Base-by-base conservation (phyloP, 1,139 yeast genomes). In the Neolecta irregularis region DNA sequence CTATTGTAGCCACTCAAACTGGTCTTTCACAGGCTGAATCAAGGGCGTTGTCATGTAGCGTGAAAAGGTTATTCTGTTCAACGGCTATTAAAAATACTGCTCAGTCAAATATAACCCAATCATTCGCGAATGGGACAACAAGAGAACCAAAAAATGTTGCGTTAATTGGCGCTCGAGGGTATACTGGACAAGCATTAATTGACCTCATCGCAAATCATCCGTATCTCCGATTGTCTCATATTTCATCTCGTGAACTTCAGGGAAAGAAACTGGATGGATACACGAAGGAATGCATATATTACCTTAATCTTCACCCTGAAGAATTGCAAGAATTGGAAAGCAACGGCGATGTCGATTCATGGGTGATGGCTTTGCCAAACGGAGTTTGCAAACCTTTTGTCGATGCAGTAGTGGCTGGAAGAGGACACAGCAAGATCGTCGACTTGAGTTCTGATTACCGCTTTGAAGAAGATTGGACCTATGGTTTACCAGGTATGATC, bases 341-440 rank as follows among this genome's bases (percentile, higher is more conserved):
- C 46, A 63, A 71, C 31, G 72, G 74, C 32, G 80, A 72, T 37
- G 80, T 88, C 38, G 98, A 91, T 51, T 75, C 85, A 40, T 88
- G 99, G 98, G 93, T 91, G 25, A 88, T 91, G 98, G 98, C 98
- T 2, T 67, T 91, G 50, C 98, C 99, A 44, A 88, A 88, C 54
- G 95, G 95, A 37, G 95, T 88, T 32, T 88, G 96, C 61, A 78
- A 78, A 60, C 96, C 98, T 38, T 85, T 88, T 60, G 96, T 88
- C 26, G 83, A 80, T 26, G 93, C 96, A 13, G 80, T 88, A 50
- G 88, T 79, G 50, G 63, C 73, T 13, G 37, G 36, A 20, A 57
- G 59, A 21, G 64, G 66, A 42, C 59, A 64, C 34, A 78, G 93
- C 25, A 80, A 79, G 51, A 83, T 88, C 41, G 67, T 88, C 44